Conservation (phyloP, 805 yeast species). For the Cyberlindnera amylophila region DNA sequence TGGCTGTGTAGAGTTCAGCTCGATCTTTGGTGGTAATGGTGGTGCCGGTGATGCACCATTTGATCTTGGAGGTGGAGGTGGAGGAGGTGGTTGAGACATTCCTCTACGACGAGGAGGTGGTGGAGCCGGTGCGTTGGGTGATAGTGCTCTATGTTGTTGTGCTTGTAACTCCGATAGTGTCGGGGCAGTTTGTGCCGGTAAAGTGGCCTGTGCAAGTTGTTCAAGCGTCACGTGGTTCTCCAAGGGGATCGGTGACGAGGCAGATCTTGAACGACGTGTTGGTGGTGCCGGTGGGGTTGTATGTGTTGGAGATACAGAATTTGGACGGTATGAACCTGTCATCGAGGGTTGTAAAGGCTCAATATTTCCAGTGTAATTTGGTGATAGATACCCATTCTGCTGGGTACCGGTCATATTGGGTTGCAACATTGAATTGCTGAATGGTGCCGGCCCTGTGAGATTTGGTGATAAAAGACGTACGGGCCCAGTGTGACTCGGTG, state of each 20-base stretch:
- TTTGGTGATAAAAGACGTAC: constrained; percentile 1
- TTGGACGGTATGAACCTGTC: too few relatives aligned
- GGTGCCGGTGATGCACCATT: constrained; percentile 10
- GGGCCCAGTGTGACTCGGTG: constrained; percentile 11
- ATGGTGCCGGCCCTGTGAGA: constrained; percentile 7
- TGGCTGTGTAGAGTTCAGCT: constrained; percentile 1
- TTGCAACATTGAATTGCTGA: too few relatives aligned
- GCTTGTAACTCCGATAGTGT: too few relatives aligned
- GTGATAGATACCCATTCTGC: constrained; percentile 13
- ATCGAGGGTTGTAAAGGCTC: too few relatives aligned
- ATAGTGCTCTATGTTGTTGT: constrained; percentile 3
- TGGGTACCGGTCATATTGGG: too few relatives aligned
- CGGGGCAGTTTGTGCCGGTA: too few relatives aligned
- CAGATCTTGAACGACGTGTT: constrained; percentile 19
- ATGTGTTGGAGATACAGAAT: constrained; percentile 4
- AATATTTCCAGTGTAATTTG: constrained; percentile 15
- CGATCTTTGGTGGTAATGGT: constrained; percentile 23
- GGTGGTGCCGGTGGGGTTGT: constrained; percentile 20
- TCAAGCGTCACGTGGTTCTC: constrained; percentile 12
- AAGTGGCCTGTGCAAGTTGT: constrained; percentile 17
- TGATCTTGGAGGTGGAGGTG: constrained; percentile 20
- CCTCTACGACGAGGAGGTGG: constrained; percentile 38
- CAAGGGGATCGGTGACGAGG: constrained; percentile 23
- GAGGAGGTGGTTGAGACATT: constrained; percentile 29
- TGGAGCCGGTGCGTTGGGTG: constrained; percentile 28